phyloP scores from a whole-genome alignment of 495 filamentous ascomycete species.

The Xylaria scruposa region DNA sequence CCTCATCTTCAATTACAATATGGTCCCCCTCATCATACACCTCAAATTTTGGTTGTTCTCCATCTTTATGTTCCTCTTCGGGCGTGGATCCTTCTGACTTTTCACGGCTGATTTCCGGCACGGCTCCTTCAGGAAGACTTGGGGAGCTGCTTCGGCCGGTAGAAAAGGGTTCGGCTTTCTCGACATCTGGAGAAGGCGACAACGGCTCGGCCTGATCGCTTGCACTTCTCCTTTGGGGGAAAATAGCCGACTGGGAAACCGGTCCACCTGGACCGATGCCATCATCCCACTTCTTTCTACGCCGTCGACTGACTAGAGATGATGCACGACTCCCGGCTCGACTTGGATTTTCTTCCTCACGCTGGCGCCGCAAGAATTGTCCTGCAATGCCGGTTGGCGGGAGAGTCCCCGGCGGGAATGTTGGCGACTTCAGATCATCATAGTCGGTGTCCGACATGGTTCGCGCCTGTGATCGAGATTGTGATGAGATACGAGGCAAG shows the following conservation, averaged over 20 bases:
- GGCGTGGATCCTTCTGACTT: conserved; percentile 36
- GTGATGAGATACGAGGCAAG: conserved; percentile 85
- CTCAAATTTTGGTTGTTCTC: conserved; percentile 57
- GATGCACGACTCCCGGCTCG: conserved; percentile 61
- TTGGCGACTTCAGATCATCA: conserved; percentile 63
- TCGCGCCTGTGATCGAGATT: conserved; percentile 85
- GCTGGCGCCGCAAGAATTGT: conserved; percentile 81
- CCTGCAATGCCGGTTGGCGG: conserved; percentile 76
- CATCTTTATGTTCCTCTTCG: conserved; percentile 33
- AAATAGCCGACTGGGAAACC: conserved; percentile 89
- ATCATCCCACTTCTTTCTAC: conserved; percentile 72
- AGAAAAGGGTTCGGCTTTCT: conserved; percentile 30
- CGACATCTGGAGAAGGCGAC: conserved; percentile 34
- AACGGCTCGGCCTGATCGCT: conserved; percentile 40
- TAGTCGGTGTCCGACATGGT: conserved; percentile 61
- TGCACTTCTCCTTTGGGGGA: conserved; percentile 65
- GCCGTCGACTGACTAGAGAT: conserved; percentile 65
- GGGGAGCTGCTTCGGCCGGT: conserved; percentile 38
- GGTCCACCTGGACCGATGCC: conserved; percentile 84
- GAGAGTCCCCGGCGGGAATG: conserved; percentile 79
- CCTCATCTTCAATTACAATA: conserved; percentile 82
- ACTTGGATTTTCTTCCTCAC: conserved; percentile 72
- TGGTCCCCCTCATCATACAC: conserved; percentile 84
- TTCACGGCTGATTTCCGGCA: conserved; percentile 32
- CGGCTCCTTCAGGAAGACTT: conserved; percentile 28